phyloP scores from a whole-genome alignment of 345 rosid species.

The Dimocarpus longan region DNA sequence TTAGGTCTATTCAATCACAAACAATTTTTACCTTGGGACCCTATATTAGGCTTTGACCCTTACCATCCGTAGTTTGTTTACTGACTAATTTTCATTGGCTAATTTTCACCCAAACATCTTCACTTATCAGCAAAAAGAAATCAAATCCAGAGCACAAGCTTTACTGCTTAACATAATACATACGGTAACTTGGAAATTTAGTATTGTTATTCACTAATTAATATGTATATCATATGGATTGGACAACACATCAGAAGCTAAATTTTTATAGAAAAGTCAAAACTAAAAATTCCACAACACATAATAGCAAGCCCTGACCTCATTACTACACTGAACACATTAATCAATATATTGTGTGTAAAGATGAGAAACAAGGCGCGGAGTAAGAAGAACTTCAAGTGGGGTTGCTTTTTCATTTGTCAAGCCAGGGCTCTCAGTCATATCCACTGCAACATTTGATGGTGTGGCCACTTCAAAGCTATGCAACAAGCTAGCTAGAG shows the following conservation, averaged over 20 bases:
- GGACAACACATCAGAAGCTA: neutral
- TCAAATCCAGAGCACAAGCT: neutral
- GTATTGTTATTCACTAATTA: too few species aligned
- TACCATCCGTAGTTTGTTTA: too few species aligned
- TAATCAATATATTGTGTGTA: neutral
- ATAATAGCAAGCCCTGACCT: neutral
- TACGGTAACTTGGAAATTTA: too few species aligned
- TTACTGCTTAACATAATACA: too few species aligned
- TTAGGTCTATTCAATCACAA: too few species aligned
- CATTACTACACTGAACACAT: neutral
- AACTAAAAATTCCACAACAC: neutral
- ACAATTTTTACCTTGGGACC: too few species aligned
- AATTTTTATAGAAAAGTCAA: neutral
- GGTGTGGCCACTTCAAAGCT: constrained; percentile 36
- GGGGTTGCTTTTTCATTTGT: constrained; percentile 41
- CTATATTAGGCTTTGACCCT: too few species aligned
- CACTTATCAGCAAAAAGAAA: neutral
- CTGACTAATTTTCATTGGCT: too few species aligned
- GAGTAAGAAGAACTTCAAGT: constrained; percentile 38
- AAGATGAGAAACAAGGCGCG: constrained; percentile 28
- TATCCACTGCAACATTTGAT: constrained; percentile 31
- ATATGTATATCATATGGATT: too few species aligned
- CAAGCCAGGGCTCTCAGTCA: constrained; percentile 36
- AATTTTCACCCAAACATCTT: too few species aligned
- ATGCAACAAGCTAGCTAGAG: constrained; percentile 45